phyloP scores from a whole-genome alignment of 2,329 filamentous ascomycete species.

The Exophiala sp. region DNA sequence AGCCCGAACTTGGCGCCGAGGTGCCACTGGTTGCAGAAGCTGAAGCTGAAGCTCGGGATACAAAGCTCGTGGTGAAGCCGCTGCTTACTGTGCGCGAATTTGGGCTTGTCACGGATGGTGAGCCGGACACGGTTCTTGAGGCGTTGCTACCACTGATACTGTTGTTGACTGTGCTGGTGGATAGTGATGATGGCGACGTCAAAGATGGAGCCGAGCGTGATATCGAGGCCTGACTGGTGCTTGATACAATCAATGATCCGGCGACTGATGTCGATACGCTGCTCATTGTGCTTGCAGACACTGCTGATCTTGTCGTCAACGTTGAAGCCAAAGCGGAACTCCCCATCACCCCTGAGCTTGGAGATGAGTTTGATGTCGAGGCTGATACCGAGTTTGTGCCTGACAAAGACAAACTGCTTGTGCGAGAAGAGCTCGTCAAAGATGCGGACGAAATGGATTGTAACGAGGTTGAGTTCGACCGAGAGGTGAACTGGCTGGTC shows the following conservation, averaged over 20 bases:
- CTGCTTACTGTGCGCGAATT: background rate
- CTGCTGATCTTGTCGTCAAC: background rate
- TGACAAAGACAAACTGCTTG: background rate
- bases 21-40: background rate
- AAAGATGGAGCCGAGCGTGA: too few species aligned
- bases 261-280: background rate
- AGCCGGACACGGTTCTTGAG: background rate
- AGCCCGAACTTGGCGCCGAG: background rate
- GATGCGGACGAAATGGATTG: background rate
- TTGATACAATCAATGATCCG: background rate
- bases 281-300: background rate
- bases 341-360: background rate
- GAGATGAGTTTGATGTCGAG: background rate
- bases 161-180: too few species aligned
- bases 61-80: slow-evolving; percentile 1
- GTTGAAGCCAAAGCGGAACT: background rate
- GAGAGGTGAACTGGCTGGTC: background rate
- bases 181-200: too few species aligned
- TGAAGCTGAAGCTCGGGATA: background rate
- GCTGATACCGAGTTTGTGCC: background rate
- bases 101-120: background rate
- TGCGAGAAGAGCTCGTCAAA: background rate
- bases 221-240: too few species aligned
- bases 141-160: too few species aligned
- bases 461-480: background rate